Evolutionary conservation across 306 rosid genomes (phyloP), one percentile per base, ranked within the genome.

Genomic region (Vigna trinervia): DNA sequence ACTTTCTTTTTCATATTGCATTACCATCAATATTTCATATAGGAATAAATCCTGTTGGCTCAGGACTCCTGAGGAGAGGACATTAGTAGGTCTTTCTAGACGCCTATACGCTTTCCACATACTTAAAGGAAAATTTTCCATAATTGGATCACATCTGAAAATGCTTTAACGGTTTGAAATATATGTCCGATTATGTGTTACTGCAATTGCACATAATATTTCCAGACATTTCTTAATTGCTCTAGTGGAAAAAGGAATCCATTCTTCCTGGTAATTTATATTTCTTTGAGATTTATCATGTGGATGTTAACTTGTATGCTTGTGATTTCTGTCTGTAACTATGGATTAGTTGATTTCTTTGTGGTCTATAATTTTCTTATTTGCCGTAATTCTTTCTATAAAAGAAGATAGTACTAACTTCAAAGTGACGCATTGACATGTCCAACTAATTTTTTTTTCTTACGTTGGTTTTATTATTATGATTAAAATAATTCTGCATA

Each of bases 261-360:
- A 53, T 65, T 17, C 11, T 32, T 50, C 15, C 15, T 15, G 30
- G 41, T 64, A 28, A 47, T 58, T 38, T 13, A 23, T 66, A 51
- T 66, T 52, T 14, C 74, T 83, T 17, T 43, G 10, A 41, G 71
- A 41, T 43, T 78, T 70, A 30, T 17, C 69, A 56, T 51, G 36
- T 64, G 45, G 66, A 19, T 52, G 70, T 32, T 76, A 45, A 45
- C 5, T 45, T 12, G 50, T 11, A 11, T 45, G 50, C 14, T 45
- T 45, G 12, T 2, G 12, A 12, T 45, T 12, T 45, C 15, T 45
- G 15, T 45, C 13, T 3, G 12, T 45, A 45, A 11, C 4, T 2
- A 45, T 11, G 50, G 14, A 11, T 45, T 45, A 11, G 50, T 12
- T 45, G 14, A 45, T 45, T 45, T 4, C 4, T 45, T 45, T 45